Evolutionary conservation across 495 filamentous ascomycete species (phyloP), one percentile per base, ranked within the genome.

Genomic region (Penicillium soppii): DNA sequence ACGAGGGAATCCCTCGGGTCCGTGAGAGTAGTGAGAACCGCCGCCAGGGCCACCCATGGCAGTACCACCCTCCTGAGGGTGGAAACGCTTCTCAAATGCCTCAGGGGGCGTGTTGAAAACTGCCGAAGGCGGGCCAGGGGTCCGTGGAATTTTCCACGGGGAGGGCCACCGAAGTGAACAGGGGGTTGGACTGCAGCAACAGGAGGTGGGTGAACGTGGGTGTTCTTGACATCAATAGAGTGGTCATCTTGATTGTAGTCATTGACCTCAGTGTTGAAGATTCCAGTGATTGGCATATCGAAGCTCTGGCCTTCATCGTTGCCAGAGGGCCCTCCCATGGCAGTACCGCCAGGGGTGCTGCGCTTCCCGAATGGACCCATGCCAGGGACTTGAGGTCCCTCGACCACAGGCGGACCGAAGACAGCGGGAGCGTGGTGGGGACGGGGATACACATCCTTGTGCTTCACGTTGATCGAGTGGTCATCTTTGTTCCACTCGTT

Each of bases 161-260:
- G n/a, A n/a, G n/a, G n/a, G n/a, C n/a, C n/a, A n/a, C n/a, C n/a
- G n/a, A n/a, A n/a, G n/a, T n/a, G n/a, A n/a, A n/a, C n/a, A n/a
- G n/a, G n/a, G n/a, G n/a, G n/a, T n/a, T n/a, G n/a, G n/a, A n/a
- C n/a, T n/a, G n/a, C n/a, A n/a, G n/a, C n/a, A n/a, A n/a, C n/a
- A 20, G 55, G 56, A 13, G 54, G 36, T 7, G 41, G 30, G 47
- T 58, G 44, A 4, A 61, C 20, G 10, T 66, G 8, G 25, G 43
- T 50, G 57, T 63, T n/a, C 60, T 70, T 54, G 8, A 61, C 33
- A 6, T 56, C 40, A 12, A 61, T 57, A 1, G 63, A 67, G 53
- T 71, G 68, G 27, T 71, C 63, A 27, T 71, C 68, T 25, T 56
- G 39, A 48, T 52, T 38, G 5, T 20, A 32, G n/a, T 68, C 62